These are phyloP conservation scores for Gentiana macrophylla DNA, from an alignment of 257 asterid genomes.

Conservation along the genomic window DNA sequence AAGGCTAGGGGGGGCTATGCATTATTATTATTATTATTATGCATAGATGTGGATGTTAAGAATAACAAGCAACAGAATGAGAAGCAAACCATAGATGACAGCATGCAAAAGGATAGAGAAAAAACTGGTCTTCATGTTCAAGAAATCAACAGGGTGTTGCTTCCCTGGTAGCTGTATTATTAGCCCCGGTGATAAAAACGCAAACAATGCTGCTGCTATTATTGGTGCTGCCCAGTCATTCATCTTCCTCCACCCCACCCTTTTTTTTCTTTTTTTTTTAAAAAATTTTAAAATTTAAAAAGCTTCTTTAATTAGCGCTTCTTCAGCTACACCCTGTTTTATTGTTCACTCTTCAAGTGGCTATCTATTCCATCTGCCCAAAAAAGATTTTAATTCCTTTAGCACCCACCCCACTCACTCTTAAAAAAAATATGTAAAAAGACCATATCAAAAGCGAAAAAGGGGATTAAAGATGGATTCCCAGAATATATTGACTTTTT, in stretches of 20 bases:
- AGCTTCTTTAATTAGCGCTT: too few species aligned
- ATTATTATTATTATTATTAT: constrained; percentile 11
- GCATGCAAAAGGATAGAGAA: constrained; percentile 55
- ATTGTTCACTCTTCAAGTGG: too few species aligned
- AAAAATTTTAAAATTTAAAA: background rate
- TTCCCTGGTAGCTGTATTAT: constrained; percentile 77
- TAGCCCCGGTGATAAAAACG: constrained; percentile 57
- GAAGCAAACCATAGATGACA: constrained; percentile 66
- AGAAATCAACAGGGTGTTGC: constrained; percentile 53
- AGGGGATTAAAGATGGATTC: too few species aligned
- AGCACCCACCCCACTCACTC: too few species aligned
- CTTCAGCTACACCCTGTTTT: too few species aligned
- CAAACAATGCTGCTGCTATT: constrained; percentile 65
- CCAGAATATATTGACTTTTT: too few species aligned
- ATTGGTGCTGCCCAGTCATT: constrained; percentile 59
- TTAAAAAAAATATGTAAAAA: too few species aligned
- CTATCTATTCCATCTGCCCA: too few species aligned
- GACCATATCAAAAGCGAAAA: too few species aligned
- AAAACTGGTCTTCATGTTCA: constrained; percentile 76
- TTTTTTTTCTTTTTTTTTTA: background rate
- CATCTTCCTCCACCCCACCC: constrained; percentile 21
- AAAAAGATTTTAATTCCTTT: too few species aligned
- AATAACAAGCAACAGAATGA: constrained; percentile 54
- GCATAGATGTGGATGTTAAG: constrained; percentile 64
- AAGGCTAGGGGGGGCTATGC: too few species aligned